Base-by-base conservation (phyloP, 2,329 filamentous ascomycete species). In the Epichloe festucae region DNA sequence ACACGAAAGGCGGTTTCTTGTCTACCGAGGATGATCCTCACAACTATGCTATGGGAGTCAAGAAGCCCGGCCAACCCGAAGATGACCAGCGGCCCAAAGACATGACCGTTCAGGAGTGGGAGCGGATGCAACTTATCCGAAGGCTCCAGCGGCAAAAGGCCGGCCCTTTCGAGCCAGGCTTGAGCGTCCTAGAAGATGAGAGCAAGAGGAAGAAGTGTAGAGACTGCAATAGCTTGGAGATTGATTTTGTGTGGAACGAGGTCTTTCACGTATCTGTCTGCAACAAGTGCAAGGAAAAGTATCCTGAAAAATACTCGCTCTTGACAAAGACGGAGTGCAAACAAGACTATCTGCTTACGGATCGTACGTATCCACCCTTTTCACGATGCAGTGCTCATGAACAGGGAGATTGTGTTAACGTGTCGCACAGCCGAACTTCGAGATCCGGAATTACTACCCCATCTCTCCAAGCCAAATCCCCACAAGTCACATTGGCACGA, bases 401-500 rank as follows among this genome's bases (percentile, higher is more conserved):
- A 19, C 15, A 35, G 3, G 7, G 15, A 14, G 4, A n/a, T 12
- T 27, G 27, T 4, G 31, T 12, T 39, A 54, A 50, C 46, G 21
- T 8, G 12, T n/a, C 53, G 60, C 36, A 59, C 47, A 87, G 87
- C 90, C 38, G 93, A 98, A 66, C 77, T 98, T n/a, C 85, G 85
- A 60, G 93, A 98, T 62, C 78, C 82, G 52, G 85, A 90, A 15
- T 73, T 98, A 1, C 75, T 98, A 0, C 91, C 91, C 0, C 90
- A 94, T 65, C 76, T 98, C 8, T 85, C 87, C 50, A 84, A 84
- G 36, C 91, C 93, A 1, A 98, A 98, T 61, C 93, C 93, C 0
- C 93, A 96, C 70, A 96, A 96, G 66, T 82, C 86, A 0, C 89
- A 90, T 53, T 98, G 89, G 88, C 89, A 96, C 67, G 89, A 95